phyloP scores from a whole-genome alignment of 257 asterid genomes.

The Solanum bulbocastanum region DNA sequence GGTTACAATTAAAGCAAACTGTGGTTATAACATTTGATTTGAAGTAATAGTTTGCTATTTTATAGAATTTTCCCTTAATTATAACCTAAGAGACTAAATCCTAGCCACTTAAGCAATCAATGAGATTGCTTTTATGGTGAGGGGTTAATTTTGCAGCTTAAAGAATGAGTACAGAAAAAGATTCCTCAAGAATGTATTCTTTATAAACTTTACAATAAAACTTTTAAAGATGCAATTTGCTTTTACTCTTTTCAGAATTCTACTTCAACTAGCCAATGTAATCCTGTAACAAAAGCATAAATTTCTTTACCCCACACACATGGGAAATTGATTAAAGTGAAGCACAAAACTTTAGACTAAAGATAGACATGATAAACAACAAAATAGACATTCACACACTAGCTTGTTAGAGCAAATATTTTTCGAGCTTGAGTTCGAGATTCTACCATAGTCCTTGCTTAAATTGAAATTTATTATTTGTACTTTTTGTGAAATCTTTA shows the following conservation, averaged over 20 bases:
- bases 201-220: neutral
- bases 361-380: neutral
- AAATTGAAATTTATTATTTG: too few relatives aligned
- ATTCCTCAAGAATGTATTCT: neutral
- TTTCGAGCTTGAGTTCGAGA: neutral
- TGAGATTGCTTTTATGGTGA: neutral
- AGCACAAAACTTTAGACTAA: neutral
- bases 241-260: neutral
- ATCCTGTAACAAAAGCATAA: neutral
- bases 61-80: too few relatives aligned
- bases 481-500: too few relatives aligned
- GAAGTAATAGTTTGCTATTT: too few relatives aligned
- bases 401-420: neutral
- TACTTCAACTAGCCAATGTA: neutral
- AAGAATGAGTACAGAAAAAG: neutral
- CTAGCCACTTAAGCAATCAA: neutral
- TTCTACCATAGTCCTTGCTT: too few relatives aligned
- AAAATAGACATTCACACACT: neutral
- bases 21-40: too few relatives aligned
- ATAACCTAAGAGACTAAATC: neutral
- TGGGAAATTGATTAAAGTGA: neutral
- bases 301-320: neutral
- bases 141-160: neutral
- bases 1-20: too few relatives aligned
- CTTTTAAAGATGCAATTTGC: neutral